Evolutionary conservation across 192 early-diverging fungal species (phyloP), one percentile per base, ranked within the genome.

Genomic region (Linderina pennispora): DNA sequence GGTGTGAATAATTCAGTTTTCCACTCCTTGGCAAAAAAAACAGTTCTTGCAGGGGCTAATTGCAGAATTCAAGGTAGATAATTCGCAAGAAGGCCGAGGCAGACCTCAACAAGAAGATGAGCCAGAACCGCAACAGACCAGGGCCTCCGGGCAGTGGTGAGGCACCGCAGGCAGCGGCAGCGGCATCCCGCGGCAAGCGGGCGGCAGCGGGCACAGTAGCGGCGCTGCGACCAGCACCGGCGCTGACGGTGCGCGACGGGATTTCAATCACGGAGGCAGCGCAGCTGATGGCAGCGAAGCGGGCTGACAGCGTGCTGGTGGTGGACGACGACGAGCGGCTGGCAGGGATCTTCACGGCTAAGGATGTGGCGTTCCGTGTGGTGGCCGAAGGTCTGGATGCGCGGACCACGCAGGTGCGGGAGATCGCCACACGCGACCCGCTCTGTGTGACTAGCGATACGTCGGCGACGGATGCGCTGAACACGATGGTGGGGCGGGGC

Each of bases 281-380:
- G n/a, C 89, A 89, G 65, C 74, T 89, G 50, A 96, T 99, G 94
- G 94, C 96, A 4, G 96, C 96, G 15, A 97, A 97, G 76, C 80
- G 94, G 19, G 80, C 84, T 5, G 96, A 99, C 62, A 90, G 90
- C 54, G 90, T 99, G 28, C 77, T 99, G 8, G 86, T 97, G 34
- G 88, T 96, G n/a, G 88, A 94, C 61, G 82, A 86, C 21, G 84
- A 94, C 16, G 91, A 93, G 49, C 88, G 89, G 48, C 78, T 98
- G 48, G 76, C 79, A 4, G 96, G 94, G 24, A 99, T 99, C 49
- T 88, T 99, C 55, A 99, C 96, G 1, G 96, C 92, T 43, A 98
- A 97, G 75, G 96, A 98, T 73, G 76, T 98, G 37, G 89, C 94
- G 22, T 97, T 91, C 67, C 76, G 94, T 22, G 93, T 97, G 13